These are phyloP conservation scores for Stevia rebaudiana DNA, from an alignment of 140 eudicot species.

Conservation along the genomic window DNA sequence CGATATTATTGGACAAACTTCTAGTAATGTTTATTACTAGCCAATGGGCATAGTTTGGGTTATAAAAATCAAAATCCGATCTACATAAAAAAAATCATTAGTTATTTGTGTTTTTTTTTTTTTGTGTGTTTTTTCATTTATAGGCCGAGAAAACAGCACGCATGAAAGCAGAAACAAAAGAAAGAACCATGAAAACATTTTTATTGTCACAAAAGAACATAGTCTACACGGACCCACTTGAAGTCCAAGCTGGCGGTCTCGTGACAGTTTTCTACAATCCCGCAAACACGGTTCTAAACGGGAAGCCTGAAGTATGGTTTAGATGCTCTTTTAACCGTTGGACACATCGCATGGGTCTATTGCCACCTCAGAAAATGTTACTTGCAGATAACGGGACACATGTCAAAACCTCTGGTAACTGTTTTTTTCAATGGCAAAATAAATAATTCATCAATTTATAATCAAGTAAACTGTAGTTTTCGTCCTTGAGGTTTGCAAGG, in stretches of 20 bases:
- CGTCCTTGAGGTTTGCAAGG: too few species aligned
- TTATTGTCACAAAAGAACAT: constrained; percentile 86
- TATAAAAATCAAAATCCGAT: too few species aligned
- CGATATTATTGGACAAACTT: too few species aligned
- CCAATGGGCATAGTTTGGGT: too few species aligned
- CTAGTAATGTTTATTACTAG: too few species aligned
- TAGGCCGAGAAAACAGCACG: constrained; percentile 82
- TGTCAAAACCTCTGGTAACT: constrained; percentile 65
- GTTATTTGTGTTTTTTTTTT: neutral
- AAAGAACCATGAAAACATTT: constrained; percentile 66
- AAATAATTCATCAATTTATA: neutral
- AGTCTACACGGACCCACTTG: constrained; percentile 92
- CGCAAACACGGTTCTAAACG: constrained; percentile 66
- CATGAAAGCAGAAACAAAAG: constrained; percentile 74
- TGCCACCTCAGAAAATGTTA: constrained; percentile 86
- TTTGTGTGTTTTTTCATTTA: constrained; percentile 10
- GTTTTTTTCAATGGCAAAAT: neutral
- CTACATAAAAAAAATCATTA: too few species aligned
- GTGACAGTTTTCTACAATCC: constrained; percentile 80
- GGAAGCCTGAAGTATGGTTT: constrained; percentile 89
- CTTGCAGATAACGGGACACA: constrained; percentile 63
- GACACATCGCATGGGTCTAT: constrained; percentile 83
- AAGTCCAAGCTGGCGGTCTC: constrained; percentile 65
- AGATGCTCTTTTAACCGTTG: constrained; percentile 94
- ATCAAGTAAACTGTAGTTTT: too few species aligned